Base-by-base conservation (phyloP, 192 early-diverging fungal species). In the Rhizoclosmatium globosum region DNA sequence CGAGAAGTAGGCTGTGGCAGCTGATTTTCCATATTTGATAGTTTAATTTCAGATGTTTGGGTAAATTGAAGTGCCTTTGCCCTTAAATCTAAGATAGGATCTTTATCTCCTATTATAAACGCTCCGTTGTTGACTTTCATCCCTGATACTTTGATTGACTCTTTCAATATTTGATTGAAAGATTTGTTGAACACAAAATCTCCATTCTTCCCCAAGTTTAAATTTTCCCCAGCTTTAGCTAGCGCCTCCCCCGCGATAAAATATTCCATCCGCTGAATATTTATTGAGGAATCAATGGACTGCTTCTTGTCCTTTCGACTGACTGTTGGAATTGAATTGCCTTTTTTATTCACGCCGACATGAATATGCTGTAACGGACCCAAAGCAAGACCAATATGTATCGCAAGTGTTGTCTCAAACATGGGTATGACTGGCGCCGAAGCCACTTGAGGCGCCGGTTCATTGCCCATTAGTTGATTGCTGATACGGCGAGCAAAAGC, bases 301-400 rank as follows among this genome's bases (percentile, higher is more conserved):
- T 23, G 62, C 62, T 21, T 64, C 21, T 64, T 21, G 9, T 3
- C 13, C 19, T 0, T 13, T 41, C 62, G 3, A 53, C 50, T 53
- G 50, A 31, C 50, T 53, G 50, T 53, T 53, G 50, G 50, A 53
- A 13, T 53, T 7, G 50, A 7, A 53, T 7, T 53, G 9, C 9
- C 6, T 53, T 53, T 53, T 23, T 43, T 41, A 3, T 39, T 21
- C 15, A 64, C 13, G 1, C 79, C 79, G 44, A 80, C 56, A 59
- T 71, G 69, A 50, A 80, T 68, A 68, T 80, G 79, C 6, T 64
- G 23, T 39, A 75, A 6, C 2, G 46, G 21, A 3, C 79, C 79
- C 9, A 44, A 19, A n/a, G 46, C 79, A 1, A 80, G 19, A n/a
- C 79, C 79, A 68, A 80, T 75, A 31, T 80, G 79, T 19, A 80